Evolutionary conservation across 345 rosid genomes (phyloP).

Genomic region (Nephelium lappaceum): DNA sequence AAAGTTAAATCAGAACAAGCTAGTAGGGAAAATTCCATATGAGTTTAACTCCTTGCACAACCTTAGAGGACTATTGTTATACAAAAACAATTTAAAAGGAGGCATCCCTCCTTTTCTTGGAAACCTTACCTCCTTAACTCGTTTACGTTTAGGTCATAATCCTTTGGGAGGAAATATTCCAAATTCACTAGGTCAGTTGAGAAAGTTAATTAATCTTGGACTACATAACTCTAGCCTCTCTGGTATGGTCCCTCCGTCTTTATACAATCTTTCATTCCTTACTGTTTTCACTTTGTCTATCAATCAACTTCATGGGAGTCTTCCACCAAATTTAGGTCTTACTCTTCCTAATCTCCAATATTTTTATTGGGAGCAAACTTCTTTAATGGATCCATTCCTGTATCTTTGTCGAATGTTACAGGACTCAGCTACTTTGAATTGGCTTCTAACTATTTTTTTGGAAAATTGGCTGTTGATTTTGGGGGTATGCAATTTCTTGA

Average conservation of each 20-base stretch:
- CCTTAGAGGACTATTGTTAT: not conserved
- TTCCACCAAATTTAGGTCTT: too few species aligned
- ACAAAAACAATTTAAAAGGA: conserved; percentile 16
- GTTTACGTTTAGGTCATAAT: not conserved
- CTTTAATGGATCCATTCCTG: too few species aligned
- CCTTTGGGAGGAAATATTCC: conserved; percentile 28
- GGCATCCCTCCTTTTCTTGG: conserved; percentile 17
- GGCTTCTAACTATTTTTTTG: too few species aligned
- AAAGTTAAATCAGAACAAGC: not conserved
- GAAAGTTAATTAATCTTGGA: not conserved
- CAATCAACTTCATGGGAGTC: too few species aligned
- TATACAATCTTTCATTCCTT: not conserved
- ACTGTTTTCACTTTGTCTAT: too few species aligned
- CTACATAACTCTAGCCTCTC: conserved; percentile 5
- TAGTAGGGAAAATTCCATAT: conserved; percentile 16
- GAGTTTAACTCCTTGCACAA: conserved; percentile 14
- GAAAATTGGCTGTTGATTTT: too few species aligned
- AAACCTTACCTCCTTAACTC: conserved; percentile 25
- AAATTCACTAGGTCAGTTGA: conserved; percentile 6
- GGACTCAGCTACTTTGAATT: too few species aligned
- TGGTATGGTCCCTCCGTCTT: conserved; percentile 25
- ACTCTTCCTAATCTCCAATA: too few species aligned
- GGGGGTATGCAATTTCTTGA: too few species aligned
- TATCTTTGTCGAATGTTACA: too few species aligned
- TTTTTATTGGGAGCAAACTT: too few species aligned